Evolutionary conservation across 495 filamentous ascomycete genomes (phyloP), one percentile per base, ranked within the genome.

Genomic region (Hypoxylon lienhwacheense): DNA sequence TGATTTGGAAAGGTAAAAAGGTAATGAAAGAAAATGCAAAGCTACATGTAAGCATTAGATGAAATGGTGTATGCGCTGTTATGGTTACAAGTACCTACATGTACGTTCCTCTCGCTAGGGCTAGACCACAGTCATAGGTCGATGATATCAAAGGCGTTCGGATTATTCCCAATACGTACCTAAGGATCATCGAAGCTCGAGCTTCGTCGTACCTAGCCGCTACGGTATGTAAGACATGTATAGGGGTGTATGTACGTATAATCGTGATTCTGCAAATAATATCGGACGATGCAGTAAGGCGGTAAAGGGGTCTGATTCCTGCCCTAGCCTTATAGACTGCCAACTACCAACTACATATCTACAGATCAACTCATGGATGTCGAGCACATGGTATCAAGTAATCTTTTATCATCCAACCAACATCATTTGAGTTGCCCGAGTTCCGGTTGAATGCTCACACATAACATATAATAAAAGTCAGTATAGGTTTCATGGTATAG

Each of bases 81-180:
- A 39, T 44, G 26, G 32, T 22, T 59, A 53, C 34, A 41, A 45
- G 42, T 59, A 46, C 47, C 43, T 37, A 36, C 33, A 42, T n/a
- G n/a, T n/a, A n/a, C n/a, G n/a, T n/a, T n/a, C n/a, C n/a, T n/a
- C n/a, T n/a, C n/a, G n/a, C n/a, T 54, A 54, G 50, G 45, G 56
- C 49, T 43, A 37, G 33, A 24, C 35, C 34, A 34, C 51, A 41
- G 36, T 37, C 24, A 31, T 52, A 37, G 44, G 37, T 33, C 41
- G 40, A 56, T 63, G 59, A 58, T 63, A 47, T 63, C 59, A 58
- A 63, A 31, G 59, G 54, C 59, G 59, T 46, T 54, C 44, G 44
- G 50, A 20, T 41, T 24, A 26, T 29, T 11, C 43, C 59, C 26
- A 6, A 50, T n/a, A n/a, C n/a, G 54, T 34, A 42, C 48, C 48